Conservation (phyloP, 1,284 basidiomycete species). For the Puccinia polysora region DNA sequence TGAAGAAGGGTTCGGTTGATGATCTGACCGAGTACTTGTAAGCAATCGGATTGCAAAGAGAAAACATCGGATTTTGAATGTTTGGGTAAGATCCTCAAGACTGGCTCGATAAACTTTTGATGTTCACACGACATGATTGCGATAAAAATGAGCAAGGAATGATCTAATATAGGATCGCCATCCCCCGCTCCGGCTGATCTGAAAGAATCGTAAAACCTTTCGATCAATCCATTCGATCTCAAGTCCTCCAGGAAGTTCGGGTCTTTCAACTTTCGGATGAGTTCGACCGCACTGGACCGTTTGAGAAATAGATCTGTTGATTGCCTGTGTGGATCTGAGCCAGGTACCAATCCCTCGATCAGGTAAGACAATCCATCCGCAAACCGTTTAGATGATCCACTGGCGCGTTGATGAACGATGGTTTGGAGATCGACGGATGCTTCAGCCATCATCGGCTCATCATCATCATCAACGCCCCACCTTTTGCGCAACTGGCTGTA, state of each 20-base stretch:
- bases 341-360: constrained; percentile 26
- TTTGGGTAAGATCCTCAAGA: constrained; percentile 24
- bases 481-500: constrained; percentile 35
- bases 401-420: constrained; percentile 28
- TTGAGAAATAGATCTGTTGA: constrained; percentile 5
- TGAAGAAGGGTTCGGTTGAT: background rate
- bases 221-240: constrained; percentile 26
- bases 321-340: background rate
- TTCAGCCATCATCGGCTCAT: constrained; percentile 6
- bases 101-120: constrained; percentile 25
- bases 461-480: constrained; percentile 40
- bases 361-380: constrained; percentile 27
- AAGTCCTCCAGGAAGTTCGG: constrained; percentile 8
- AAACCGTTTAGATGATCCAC: constrained; percentile 40
- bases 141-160: constrained; percentile 19
- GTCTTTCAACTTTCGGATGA: constrained; percentile 24
- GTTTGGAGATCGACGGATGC: constrained; percentile 28
- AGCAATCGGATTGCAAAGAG: constrained; percentile 38
- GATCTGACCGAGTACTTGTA: constrained; percentile 14
- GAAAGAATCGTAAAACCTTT: constrained; percentile 21
- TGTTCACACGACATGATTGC: constrained; percentile 12
- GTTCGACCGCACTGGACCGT: constrained; percentile 21
- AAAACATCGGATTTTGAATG: background rate
- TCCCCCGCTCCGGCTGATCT: constrained; percentile 15
- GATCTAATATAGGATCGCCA: constrained; percentile 33